Conservation (phyloP, 78 protist genomes). For the Dictyostelium firmibasis region DNA sequence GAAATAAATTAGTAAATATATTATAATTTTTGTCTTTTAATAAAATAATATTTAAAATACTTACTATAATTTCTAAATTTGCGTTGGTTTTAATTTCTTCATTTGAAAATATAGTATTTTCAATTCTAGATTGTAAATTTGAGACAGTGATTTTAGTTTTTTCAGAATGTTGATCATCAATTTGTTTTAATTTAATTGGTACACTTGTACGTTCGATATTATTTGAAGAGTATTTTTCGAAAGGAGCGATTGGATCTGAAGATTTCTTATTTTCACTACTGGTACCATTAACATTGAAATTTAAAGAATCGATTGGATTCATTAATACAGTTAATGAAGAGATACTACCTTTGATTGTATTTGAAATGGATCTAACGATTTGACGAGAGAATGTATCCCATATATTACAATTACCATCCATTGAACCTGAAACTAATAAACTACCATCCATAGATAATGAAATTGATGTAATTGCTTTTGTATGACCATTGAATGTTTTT, state of each 20-base stretch:
- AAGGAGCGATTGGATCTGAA: conserved; percentile 44
- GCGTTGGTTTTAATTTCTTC: neutral
- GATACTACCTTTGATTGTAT: conserved; percentile 40
- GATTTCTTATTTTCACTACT: neutral
- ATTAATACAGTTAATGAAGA: neutral
- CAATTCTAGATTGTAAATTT: conserved; percentile 8
- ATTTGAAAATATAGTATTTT: neutral
- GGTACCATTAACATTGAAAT: conserved; percentile 1
- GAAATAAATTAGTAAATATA: no score
- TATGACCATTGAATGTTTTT: conserved; percentile 65
- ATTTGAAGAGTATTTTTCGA: conserved; percentile 39
- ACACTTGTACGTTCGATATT: neutral
- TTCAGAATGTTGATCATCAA: neutral
- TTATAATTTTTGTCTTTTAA: neutral
- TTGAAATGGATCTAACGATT: conserved; percentile 24
- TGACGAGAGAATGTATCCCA: conserved; percentile 81
- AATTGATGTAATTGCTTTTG: conserved; percentile 17
- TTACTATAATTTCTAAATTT: neutral
- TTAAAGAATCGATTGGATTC: conserved; percentile 53
- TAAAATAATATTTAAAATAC: neutral
- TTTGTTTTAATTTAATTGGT: conserved; percentile 40
- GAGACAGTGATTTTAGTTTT: neutral
- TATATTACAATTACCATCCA: conserved; percentile 53
- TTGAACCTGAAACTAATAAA: conserved; percentile 49
- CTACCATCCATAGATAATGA: conserved; percentile 64